A percentile compares a stretch with the other conserved stretches of the same genome.
phyloP scores from a whole-genome alignment of 2,329 filamentous ascomycete genomes.

The Huntiella savannae region DNA sequence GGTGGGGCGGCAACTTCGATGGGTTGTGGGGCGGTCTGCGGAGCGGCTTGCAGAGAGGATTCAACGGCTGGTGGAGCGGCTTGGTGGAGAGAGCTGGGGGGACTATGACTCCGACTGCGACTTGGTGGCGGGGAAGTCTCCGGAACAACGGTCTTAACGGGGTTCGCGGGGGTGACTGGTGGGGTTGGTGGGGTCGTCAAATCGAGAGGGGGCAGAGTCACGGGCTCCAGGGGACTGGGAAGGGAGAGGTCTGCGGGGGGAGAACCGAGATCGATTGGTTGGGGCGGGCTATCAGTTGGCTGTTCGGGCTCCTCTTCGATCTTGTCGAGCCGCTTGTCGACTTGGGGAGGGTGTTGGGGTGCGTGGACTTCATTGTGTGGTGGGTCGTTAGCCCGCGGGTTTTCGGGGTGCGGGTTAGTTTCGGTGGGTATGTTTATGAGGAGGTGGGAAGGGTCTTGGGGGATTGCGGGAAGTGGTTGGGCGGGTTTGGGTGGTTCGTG shows the following conservation, averaged over 20 bases:
- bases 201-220: too few relatives aligned
- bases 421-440: background rate
- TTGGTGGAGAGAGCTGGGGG: too few relatives aligned
- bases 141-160: too few relatives aligned
- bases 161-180: too few relatives aligned
- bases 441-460: background rate
- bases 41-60: background rate
- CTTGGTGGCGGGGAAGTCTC: too few relatives aligned
- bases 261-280: too few relatives aligned
- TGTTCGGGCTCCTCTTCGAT: slow-evolving; percentile 10
- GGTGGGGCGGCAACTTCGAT: background rate
- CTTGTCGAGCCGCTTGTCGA: slow-evolving; percentile 8
- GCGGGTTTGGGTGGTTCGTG: background rate
- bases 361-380: slow-evolving; percentile 5
- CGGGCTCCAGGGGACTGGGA: too few relatives aligned
- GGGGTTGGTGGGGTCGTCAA: too few relatives aligned
- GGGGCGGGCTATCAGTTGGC: background rate
- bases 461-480: background rate
- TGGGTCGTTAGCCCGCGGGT: slow-evolving; percentile 1
- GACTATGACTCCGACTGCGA: too few relatives aligned
- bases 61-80: background rate
- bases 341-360: slow-evolving; percentile 2
- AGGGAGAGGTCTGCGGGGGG: too few relatives aligned
- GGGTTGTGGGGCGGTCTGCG: background rate
- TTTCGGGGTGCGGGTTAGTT: background rate